These are phyloP conservation scores for Cytospora schulzeri DNA, from an alignment of 2,329 filamentous ascomycete species.

Conservation along the genomic window DNA sequence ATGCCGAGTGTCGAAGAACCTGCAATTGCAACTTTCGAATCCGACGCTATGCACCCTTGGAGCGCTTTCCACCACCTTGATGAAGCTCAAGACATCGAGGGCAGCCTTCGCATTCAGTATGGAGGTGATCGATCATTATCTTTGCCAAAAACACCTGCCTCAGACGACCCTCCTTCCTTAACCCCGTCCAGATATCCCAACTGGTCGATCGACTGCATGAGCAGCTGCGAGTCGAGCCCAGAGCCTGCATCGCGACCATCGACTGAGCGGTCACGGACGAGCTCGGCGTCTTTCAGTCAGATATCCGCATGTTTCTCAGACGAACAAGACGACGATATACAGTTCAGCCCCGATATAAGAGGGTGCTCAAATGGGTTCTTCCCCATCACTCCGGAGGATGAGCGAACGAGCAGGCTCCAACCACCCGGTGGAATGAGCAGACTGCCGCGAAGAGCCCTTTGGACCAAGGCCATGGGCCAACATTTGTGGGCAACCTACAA, in stretches of 20 bases:
- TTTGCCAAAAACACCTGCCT: slow-evolving; percentile 62
- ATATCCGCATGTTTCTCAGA: slow-evolving; percentile 57
- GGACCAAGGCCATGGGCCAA: slow-evolving; percentile 66
- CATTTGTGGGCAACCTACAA: slow-evolving; percentile 69
- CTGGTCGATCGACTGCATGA: slow-evolving; percentile 61
- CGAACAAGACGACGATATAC: slow-evolving; percentile 59
- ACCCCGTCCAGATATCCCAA: slow-evolving; percentile 55
- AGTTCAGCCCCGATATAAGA: slow-evolving; percentile 53
- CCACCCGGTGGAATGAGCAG: slow-evolving; percentile 16
- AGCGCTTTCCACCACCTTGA: slow-evolving; percentile 43
- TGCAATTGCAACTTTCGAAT: slow-evolving; percentile 35
- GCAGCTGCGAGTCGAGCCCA: slow-evolving; percentile 60
- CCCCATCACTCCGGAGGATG: slow-evolving; percentile 17
- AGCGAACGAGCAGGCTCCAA: slow-evolving; percentile 1
- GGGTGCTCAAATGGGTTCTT: slow-evolving; percentile 35
- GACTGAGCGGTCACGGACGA: slow-evolving; percentile 61
- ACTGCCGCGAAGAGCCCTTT: slow-evolving; percentile 55
- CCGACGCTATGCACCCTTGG: slow-evolving; percentile 37
- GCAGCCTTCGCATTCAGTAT: slow-evolving; percentile 32
- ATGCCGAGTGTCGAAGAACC: slow-evolving; percentile 67
- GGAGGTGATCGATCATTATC: slow-evolving; percentile 49
- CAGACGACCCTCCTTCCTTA: slow-evolving; percentile 47
- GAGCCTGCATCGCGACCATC: slow-evolving; percentile 62
- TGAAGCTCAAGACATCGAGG: slow-evolving; percentile 29
- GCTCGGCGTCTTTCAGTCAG: slow-evolving; percentile 58